phyloP scores from a whole-genome alignment of 192 early-diverging fungal genomes.

The Podila horticola region DNA sequence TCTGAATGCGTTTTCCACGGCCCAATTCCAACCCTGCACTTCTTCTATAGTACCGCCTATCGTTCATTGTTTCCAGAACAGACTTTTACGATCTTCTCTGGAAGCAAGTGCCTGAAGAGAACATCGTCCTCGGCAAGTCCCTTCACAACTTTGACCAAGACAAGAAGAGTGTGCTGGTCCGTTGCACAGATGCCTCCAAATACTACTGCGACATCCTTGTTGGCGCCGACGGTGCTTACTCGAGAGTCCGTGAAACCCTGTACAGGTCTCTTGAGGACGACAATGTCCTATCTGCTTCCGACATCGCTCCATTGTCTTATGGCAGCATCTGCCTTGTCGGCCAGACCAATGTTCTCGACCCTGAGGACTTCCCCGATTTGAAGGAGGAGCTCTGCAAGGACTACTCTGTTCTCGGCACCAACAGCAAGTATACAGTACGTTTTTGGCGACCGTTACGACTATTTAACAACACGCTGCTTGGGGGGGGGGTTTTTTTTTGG shows the following conservation, averaged over 20 bases:
- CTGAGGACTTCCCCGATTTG: not conserved
- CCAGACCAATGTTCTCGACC: constrained; percentile 10
- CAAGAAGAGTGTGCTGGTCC: not conserved
- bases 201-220: constrained; percentile 11
- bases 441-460: no score
- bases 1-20: no score
- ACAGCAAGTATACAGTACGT: constrained; percentile 10
- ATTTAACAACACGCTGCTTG: no score
- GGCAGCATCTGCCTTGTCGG: constrained; percentile 11
- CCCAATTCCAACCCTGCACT: no score
- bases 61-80: no score
- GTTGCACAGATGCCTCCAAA: not conserved
- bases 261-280: not conserved
- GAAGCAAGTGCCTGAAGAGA: no score
- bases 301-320: not conserved
- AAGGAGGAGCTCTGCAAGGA: not conserved
- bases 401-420: not conserved
- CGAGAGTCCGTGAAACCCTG: constrained; percentile 1
- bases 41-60: no score
- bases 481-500: no score
- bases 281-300: not conserved
- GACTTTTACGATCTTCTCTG: no score
- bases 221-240: constrained; percentile 10
- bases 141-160: not conserved
- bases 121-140: not conserved